Percentiles rank a stretch among this genome's conserved stretches.
Evolutionary conservation across 345 rosid genomes (phyloP).

Genomic region (Gossypium longicalyx): DNA sequence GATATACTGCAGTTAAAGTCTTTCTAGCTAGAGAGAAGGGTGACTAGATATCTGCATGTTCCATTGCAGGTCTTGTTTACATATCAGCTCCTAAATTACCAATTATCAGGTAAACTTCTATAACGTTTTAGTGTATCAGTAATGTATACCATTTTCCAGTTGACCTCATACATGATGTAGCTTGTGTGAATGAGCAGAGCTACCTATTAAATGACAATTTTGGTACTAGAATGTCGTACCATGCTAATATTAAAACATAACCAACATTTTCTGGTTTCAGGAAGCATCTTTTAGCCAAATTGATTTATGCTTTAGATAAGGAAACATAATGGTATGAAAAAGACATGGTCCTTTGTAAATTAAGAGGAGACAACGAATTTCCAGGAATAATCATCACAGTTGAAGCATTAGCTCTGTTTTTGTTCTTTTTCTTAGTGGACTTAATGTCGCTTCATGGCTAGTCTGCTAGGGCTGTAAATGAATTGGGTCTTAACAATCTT

Average conservation of each 20-base stretch:
- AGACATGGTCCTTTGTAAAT: too few species aligned
- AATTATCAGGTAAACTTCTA: not conserved
- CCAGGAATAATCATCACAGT: too few species aligned
- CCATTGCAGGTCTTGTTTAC: not conserved
- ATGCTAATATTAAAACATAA: not conserved
- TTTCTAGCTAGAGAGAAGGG: slow-evolving; percentile 1
- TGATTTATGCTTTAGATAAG: not conserved
- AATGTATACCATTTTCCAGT: not conserved
- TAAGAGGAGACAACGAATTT: too few species aligned
- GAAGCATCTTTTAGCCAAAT: not conserved
- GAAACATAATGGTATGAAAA: too few species aligned
- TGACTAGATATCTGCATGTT: not conserved
- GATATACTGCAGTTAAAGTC: not conserved
- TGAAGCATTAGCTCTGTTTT: too few species aligned
- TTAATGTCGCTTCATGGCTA: too few species aligned
- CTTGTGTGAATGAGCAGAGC: not conserved
- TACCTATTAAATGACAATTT: not conserved
- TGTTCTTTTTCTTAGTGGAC: too few species aligned
- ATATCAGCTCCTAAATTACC: not conserved
- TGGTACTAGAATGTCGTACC: not conserved
- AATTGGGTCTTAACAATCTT: too few species aligned
- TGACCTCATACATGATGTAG: not conserved
- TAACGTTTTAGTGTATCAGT: not conserved
- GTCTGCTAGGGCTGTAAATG: too few species aligned
- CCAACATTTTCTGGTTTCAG: not conserved